phyloP scores from a whole-genome alignment of 495 filamentous ascomycete genomes.

The Neurospora sp. region DNA sequence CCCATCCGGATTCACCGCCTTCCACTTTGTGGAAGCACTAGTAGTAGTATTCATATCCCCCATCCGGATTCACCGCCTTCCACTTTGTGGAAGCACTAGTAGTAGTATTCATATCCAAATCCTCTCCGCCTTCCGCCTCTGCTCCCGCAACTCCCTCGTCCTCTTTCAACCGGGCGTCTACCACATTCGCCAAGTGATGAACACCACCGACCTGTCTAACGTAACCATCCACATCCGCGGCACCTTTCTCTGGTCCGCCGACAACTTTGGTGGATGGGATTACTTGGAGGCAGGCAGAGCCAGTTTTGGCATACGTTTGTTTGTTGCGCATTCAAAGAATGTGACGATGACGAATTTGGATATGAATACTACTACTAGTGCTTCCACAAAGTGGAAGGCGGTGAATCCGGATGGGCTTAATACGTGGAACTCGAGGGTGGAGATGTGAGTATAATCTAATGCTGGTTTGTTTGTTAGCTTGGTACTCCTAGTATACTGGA shows the following conservation, averaged over 20 bases:
- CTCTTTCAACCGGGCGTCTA: conserved; percentile 29
- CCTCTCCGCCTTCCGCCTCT: conserved; percentile 31
- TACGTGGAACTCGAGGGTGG: not conserved
- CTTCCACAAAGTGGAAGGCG: not conserved
- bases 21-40: too few species aligned
- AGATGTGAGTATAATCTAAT: not conserved
- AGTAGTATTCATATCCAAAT: too few species aligned
- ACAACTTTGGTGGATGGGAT: conserved; percentile 5
- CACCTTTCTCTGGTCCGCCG: conserved; percentile 27
- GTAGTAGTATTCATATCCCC: too few species aligned
- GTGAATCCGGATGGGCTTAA: not conserved
- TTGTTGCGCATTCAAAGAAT: not conserved
- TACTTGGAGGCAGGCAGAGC: too few species aligned
- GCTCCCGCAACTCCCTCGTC: conserved; percentile 24
- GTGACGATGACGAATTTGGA: not conserved
- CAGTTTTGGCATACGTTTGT: too few species aligned
- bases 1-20: too few species aligned
- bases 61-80: too few species aligned
- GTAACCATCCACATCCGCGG: conserved; percentile 32
- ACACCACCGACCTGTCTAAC: conserved; percentile 29
- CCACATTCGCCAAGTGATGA: conserved; percentile 36
- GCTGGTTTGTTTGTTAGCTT: too few species aligned
- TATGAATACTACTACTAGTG: not conserved
- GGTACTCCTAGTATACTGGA: too few species aligned
- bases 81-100: too few species aligned